Base-by-base conservation (phyloP, 2,329 filamentous ascomycete genomes). In the Massarina eburnea region DNA sequence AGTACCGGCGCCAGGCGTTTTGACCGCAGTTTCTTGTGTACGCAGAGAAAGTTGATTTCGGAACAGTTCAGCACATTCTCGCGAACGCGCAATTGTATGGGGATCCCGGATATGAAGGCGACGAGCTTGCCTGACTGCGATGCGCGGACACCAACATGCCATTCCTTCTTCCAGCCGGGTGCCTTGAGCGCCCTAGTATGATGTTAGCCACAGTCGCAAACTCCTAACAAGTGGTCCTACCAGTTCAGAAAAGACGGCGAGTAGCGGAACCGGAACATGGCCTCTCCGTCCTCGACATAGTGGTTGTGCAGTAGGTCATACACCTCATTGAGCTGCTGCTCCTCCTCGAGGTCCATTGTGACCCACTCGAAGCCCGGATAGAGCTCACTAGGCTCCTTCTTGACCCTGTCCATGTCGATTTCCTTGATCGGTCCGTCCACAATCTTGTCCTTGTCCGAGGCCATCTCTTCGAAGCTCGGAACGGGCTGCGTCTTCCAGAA, bases 401-500 rank as follows among this genome's bases (percentile, higher is more conserved):
- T 78, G 15, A 97, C 86, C 49, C 89, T 80, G 26, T 91, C 89
- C 14, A 88, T 80, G 48, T 87, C 86, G 61, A 92, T 88, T 15
- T 85, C 75, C 73, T 86, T 88, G 67, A 99, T 88, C 0, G 91
- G 90, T 0, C 94, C 94, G 61, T 97, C 91, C 52, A 84, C 77
- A 29, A 73, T 66, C 52, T 79, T 65, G 29, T 69, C 64, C 51
- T 61, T 64, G 14, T 47, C 50, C 19, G 51, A 55, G 15, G 55
- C 74, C 48, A 77, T 73, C 41, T 80, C 74, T 38, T 77, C 73
- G 64, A 97, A 96, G 64, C 85, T 86, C 40, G 89, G 88, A 48
- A 99, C 94, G 1, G 94, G 94, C 71, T 99, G 94, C 37, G 94
- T 99, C 71, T 90, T 85, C 94, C 94, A 99, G 76, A 99, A 99